phyloP scores from a whole-genome alignment of 805 yeast species.

The Tetrapisispora nanseiensis region DNA sequence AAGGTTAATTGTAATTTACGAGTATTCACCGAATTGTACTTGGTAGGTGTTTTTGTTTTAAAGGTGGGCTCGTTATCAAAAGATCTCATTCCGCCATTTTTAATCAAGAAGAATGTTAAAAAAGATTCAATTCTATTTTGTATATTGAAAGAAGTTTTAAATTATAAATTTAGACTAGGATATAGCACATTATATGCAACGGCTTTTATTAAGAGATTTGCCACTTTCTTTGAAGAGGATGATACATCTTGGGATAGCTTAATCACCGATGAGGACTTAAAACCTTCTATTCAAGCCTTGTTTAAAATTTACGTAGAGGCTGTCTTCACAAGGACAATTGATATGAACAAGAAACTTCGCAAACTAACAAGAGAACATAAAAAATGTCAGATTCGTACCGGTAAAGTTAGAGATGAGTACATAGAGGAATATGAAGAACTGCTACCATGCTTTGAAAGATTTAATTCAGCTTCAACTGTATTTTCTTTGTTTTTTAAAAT shows the following conservation, averaged over 20 bases:
- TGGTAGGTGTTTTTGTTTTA: constrained; percentile 46
- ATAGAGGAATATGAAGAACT: constrained; percentile 30
- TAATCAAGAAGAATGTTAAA: constrained; percentile 28
- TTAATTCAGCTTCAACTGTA: constrained; percentile 34
- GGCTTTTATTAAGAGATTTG: constrained; percentile 42
- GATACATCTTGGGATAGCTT: constrained; percentile 20
- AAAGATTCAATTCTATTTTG: constrained; percentile 34
- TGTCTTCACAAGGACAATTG: constrained; percentile 31
- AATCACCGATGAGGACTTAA: constrained; percentile 22
- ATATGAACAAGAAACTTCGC: constrained; percentile 30
- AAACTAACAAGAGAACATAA: constrained; percentile 34
- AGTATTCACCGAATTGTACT: constrained; percentile 46
- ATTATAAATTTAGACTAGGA: constrained; percentile 32
- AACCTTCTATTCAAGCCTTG: constrained; percentile 28
- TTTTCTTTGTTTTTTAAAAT: constrained; percentile 36
- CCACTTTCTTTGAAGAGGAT: constrained; percentile 26
- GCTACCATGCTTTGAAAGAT: constrained; percentile 34
- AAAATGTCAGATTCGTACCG: constrained; percentile 56
- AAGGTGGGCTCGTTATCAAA: constrained; percentile 33
- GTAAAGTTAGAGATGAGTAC: constrained; percentile 38
- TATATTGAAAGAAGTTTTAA: constrained; percentile 37
- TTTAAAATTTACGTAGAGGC: constrained; percentile 37
- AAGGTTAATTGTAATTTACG: constrained; percentile 41
- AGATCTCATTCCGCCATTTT: constrained; percentile 37
- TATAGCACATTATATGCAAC: constrained; percentile 33